Evolutionary conservation across 179 eudicot species (phyloP), one percentile per base, ranked within the genome.

Genomic region (Carnegiea gigantea): DNA sequence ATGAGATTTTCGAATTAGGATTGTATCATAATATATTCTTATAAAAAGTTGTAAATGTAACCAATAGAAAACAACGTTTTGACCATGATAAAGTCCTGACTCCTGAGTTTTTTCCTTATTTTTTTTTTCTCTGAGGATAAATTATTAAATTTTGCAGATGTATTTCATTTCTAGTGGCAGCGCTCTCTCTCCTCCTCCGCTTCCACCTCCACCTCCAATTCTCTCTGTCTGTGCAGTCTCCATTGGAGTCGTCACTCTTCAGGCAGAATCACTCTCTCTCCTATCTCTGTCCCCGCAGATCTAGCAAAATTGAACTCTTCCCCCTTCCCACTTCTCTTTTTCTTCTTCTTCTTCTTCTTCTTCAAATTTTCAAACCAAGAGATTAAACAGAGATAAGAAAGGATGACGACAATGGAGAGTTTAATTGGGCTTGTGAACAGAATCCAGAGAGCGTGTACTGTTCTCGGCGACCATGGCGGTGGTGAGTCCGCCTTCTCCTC

Each of bases 361-460:
- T 30, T 10, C 6, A 70, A 15, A 9, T n/a, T 7, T 2, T 38
- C 14, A 9, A 20, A n/a, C 3, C 9, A 20, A 18, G 24, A 72
- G 62, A 5, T 2, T 12, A 51, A 51, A 51, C 57, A 51, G 1
- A 7, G 23, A n/a, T 17, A 57, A 57, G 30, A 74, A 33, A 78
- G 79, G 64, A 88, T 86, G 92, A 83, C 95, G 53, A 90, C 91
- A 1, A 94, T 95, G 98, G 98, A 90, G 90, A 94, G 98, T 72
- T 89, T 95, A 73, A 94, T 94, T 23, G 98, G 97, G 1, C 76
- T 95, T 4, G 98, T 95, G 0, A 95, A 95, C 83, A 85, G 91
- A 59, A 95, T 93, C 54, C 98, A 94, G 84, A 84, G 89, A 79
- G 98, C 99, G n/a, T 93, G 97, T 81, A 95, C 98, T 54, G 92